These are phyloP conservation scores for Oidium heveae DNA, from an alignment of 2,329 filamentous ascomycete species.

Conservation along the genomic window DNA sequence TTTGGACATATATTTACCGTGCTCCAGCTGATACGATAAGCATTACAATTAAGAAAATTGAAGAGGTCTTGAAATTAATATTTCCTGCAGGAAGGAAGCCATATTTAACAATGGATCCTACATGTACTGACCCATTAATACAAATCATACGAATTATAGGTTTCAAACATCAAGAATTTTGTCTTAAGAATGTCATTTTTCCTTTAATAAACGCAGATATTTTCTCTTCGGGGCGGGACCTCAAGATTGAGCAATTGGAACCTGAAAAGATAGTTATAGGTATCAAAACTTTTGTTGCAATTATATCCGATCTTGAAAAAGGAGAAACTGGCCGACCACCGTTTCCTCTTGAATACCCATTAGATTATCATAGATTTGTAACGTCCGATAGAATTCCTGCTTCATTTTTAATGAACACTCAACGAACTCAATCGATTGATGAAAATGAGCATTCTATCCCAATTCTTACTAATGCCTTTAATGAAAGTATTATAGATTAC, in stretches of 20 bases:
- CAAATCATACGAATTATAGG: slow-evolving; percentile 88
- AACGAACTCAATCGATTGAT: slow-evolving; percentile 19
- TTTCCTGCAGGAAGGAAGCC: slow-evolving; percentile 59
- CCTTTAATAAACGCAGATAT: slow-evolving; percentile 79
- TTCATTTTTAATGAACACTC: slow-evolving; percentile 21
- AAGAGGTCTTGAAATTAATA: slow-evolving; percentile 69
- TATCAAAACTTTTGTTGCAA: slow-evolving; percentile 75
- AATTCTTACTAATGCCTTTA: slow-evolving; percentile 35
- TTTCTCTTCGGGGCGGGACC: slow-evolving; percentile 39
- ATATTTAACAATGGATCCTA: slow-evolving; percentile 56
- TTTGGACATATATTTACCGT: slow-evolving; percentile 89
- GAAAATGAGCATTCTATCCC: slow-evolving; percentile 40
- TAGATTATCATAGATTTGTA: slow-evolving; percentile 18
- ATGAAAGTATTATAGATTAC: slow-evolving; percentile 57
- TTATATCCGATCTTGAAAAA: slow-evolving; percentile 81
- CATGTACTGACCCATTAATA: slow-evolving; percentile 72
- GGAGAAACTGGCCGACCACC: slow-evolving; percentile 53
- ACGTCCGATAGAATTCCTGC: slow-evolving; percentile 20
- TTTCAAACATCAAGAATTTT: slow-evolving; percentile 80
- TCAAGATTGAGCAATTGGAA: slow-evolving; percentile 66
- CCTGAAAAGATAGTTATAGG: slow-evolving; percentile 95
- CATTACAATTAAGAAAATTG: slow-evolving; percentile 50
- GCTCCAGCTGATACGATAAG: slow-evolving; percentile 42
- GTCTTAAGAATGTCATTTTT: slow-evolving; percentile 81
- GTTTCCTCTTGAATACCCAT: slow-evolving; percentile 40